Evolutionary conservation across 495 filamentous ascomycete species (phyloP).

Genomic region (Penicillium coprophilum): DNA sequence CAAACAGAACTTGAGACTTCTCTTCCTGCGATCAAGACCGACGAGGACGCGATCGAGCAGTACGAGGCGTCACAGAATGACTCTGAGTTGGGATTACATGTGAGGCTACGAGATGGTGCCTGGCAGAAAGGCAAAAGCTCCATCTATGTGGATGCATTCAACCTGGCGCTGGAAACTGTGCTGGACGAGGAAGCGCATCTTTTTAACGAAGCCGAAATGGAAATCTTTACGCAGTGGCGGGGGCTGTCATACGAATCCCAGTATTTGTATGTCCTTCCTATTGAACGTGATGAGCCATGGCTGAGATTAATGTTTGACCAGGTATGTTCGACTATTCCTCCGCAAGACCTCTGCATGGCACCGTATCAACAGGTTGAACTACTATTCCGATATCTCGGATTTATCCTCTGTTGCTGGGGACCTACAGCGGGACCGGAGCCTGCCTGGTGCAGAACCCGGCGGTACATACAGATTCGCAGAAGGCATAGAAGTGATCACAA

Average conservation of each 20-base stretch:
- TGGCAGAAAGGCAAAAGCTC: slow-evolving; percentile 72
- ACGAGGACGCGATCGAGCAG: slow-evolving; percentile 72
- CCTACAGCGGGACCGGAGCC: slow-evolving; percentile 45
- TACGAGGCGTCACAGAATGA: slow-evolving; percentile 64
- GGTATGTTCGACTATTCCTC: slow-evolving; percentile 90
- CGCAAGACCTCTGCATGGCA: slow-evolving; percentile 96
- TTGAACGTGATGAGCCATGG: not conserved
- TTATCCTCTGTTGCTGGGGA: slow-evolving; percentile 59
- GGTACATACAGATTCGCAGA: slow-evolving; percentile 75
- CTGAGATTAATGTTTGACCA: slow-evolving; percentile 26
- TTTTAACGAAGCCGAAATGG: slow-evolving; percentile 76
- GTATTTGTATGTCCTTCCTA: slow-evolving; percentile 66
- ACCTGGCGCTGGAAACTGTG: slow-evolving; percentile 86
- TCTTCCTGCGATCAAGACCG: slow-evolving; percentile 64
- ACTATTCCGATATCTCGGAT: slow-evolving; percentile 81
- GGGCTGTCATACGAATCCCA: slow-evolving; percentile 80
- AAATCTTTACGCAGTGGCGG: slow-evolving; percentile 76
- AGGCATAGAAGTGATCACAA: slow-evolving; percentile 67
- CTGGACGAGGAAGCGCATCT: slow-evolving; percentile 85
- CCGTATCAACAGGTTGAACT: slow-evolving; percentile 71
- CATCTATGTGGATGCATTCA: slow-evolving; percentile 97
- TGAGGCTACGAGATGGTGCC: slow-evolving; percentile 52
- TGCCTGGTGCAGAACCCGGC: slow-evolving; percentile 51
- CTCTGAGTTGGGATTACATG: slow-evolving; percentile 38
- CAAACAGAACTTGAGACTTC: slow-evolving; percentile 76